phyloP scores from a whole-genome alignment of 345 rosid genomes.

The Hibiscus tridactylites region DNA sequence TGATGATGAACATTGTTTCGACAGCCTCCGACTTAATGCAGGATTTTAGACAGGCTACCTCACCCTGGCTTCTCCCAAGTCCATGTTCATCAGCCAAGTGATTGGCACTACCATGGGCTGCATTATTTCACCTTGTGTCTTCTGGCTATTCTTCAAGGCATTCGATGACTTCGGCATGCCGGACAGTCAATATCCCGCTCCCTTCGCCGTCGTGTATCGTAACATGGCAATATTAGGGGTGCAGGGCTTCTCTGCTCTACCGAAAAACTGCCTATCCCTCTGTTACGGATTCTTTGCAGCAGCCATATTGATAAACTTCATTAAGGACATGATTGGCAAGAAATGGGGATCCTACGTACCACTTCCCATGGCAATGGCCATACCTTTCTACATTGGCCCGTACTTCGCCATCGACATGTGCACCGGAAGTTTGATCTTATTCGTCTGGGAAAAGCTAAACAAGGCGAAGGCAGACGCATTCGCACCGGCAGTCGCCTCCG shows the following conservation, averaged over 20 bases:
- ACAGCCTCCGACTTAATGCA: constrained; percentile 82
- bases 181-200: constrained; percentile 49
- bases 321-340: constrained; percentile 36
- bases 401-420: constrained; percentile 87
- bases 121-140: constrained; percentile 60
- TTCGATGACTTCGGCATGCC: constrained; percentile 51
- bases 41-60: constrained; percentile 82
- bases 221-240: constrained; percentile 63
- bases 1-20: constrained; percentile 84
- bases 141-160: constrained; percentile 78
- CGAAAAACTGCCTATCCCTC: constrained; percentile 59
- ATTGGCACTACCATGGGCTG: constrained; percentile 88
- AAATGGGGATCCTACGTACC: constrained; percentile 47
- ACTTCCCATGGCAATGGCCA: constrained; percentile 84
- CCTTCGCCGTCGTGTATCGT: constrained; percentile 46
- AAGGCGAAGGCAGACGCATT: constrained; percentile 56
- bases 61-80: constrained; percentile 69
- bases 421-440: constrained; percentile 64
- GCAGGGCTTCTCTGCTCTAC: constrained; percentile 64
- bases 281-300: constrained; percentile 51
- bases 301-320: constrained; percentile 44
- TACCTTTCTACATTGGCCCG: constrained; percentile 73
- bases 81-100: constrained; percentile 74
- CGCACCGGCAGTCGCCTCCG: constrained; percentile 77
- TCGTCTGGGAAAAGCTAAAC: constrained; percentile 47